These are phyloP conservation scores for Hymenoscyphus repandus DNA, from an alignment of 2,329 filamentous ascomycete species.

Conservation along the genomic window DNA sequence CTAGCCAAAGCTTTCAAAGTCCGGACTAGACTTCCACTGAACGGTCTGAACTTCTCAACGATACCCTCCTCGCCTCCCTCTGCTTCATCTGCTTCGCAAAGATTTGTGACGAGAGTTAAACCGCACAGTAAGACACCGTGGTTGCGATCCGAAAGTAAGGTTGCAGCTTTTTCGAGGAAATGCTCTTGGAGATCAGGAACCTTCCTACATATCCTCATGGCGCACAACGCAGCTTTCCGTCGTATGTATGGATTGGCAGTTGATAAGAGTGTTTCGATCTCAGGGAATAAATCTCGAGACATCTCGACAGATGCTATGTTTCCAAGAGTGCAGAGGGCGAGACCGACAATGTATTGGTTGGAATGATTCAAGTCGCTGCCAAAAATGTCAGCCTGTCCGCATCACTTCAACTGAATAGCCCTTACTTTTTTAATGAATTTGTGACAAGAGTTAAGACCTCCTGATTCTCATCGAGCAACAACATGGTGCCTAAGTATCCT, in stretches of 20 bases:
- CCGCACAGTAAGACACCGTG: slow-evolving; percentile 93
- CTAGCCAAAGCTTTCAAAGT: slow-evolving; percentile 88
- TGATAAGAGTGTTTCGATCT: slow-evolving; percentile 87
- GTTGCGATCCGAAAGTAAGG: slow-evolving; percentile 85
- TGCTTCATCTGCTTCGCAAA: slow-evolving; percentile 92
- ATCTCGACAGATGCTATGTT: slow-evolving; percentile 98
- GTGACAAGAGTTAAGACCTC: slow-evolving; percentile 96
- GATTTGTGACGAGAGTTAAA: slow-evolving; percentile 80
- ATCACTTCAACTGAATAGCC: too few species aligned
- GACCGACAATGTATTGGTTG: slow-evolving; percentile 96
- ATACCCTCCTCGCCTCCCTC: slow-evolving; percentile 87
- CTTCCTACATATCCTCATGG: slow-evolving; percentile 97
- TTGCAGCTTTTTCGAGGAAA: slow-evolving; percentile 89
- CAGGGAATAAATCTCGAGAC: slow-evolving; percentile 93
- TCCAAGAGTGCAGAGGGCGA: slow-evolving; percentile 90
- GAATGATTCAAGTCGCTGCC: slow-evolving; percentile 87
- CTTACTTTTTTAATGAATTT: slow-evolving; percentile 94
- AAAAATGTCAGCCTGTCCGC: slow-evolving; percentile 3
- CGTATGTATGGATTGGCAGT: slow-evolving; percentile 98
- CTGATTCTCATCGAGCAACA: slow-evolving; percentile 95
- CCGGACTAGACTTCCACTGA: slow-evolving; percentile 80
- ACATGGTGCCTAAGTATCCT: slow-evolving; percentile 92
- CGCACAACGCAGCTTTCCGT: slow-evolving; percentile 94
- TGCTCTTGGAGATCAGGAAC: slow-evolving; percentile 96
- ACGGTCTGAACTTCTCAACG: slow-evolving; percentile 82